These are phyloP conservation scores for Cercospora zeae-maydis DNA, from an alignment of 2,329 filamentous ascomycete genomes.

Conservation along the genomic window DNA sequence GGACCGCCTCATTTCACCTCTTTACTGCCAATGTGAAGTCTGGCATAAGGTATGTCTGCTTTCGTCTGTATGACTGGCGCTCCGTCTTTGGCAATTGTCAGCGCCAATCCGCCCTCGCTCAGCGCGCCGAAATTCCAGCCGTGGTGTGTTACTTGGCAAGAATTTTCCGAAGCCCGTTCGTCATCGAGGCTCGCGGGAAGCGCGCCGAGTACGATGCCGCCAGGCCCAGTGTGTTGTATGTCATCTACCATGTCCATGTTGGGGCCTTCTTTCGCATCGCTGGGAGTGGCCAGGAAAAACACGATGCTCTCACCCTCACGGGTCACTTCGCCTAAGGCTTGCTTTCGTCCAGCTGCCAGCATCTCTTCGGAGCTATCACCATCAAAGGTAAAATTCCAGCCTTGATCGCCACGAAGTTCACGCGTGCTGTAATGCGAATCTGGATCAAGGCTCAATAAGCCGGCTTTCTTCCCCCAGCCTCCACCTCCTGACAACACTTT, in stretches of 20 bases:
- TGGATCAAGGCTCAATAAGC: constrained; percentile 73
- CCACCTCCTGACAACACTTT: constrained; percentile 71
- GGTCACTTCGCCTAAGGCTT: constrained; percentile 54
- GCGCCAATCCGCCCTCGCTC: constrained; percentile 58
- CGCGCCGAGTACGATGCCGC: constrained; percentile 38
- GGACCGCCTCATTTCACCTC: not conserved
- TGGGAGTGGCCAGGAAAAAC: constrained; percentile 53
- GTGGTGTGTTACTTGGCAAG: not conserved
- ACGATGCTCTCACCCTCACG: constrained; percentile 63
- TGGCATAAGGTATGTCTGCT: constrained; percentile 47
- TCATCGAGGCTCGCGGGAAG: constrained; percentile 46
- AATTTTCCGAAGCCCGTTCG: not conserved
- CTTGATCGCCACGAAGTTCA: constrained; percentile 54
- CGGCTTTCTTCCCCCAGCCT: constrained; percentile 78
- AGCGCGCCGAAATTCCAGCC: constrained; percentile 58
- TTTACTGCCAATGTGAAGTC: constrained; percentile 2
- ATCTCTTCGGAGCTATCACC: constrained; percentile 35
- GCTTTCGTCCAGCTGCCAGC: constrained; percentile 34
- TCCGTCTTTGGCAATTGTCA: constrained; percentile 31
- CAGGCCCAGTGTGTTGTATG: not conserved
- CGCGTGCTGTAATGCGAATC: constrained; percentile 53
- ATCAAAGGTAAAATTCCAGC: constrained; percentile 48
- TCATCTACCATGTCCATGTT: not conserved
- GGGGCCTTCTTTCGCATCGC: not conserved
- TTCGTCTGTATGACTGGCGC: constrained; percentile 38